Conservation (phyloP, 1,284 basidiomycete genomes). For the Phenoliferia sp. region DNA sequence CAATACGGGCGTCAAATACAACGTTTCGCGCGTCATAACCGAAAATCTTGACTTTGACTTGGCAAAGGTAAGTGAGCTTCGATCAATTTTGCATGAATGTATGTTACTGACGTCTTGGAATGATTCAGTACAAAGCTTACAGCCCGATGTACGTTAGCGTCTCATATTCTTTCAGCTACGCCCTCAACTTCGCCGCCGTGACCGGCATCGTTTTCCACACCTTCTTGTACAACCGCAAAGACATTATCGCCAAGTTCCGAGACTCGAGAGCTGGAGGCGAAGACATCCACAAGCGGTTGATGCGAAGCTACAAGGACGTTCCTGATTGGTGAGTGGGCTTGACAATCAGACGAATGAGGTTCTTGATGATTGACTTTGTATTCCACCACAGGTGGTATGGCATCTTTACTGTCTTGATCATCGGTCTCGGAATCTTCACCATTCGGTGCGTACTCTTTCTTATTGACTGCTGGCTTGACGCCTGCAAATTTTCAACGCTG, state of each 20-base stretch:
- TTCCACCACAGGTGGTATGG: constrained; percentile 57
- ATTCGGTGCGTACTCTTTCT: constrained; percentile 44
- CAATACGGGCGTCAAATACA: constrained; percentile 70
- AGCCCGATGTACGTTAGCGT: constrained; percentile 85
- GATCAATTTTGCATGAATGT: constrained; percentile 50
- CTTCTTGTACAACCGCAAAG: constrained; percentile 73
- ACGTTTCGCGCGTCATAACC: constrained; percentile 67
- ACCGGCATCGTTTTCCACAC: constrained; percentile 88
- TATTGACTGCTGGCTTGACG: no score
- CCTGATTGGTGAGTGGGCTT: constrained; percentile 74
- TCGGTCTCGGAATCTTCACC: constrained; percentile 66
- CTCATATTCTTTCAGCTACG: constrained; percentile 80
- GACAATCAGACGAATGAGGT: no score
- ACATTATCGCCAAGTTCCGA: constrained; percentile 67
- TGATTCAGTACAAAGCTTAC: constrained; percentile 61
- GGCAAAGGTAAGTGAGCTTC: constrained; percentile 51
- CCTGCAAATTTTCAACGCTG: neutral
- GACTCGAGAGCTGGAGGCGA: constrained; percentile 74
- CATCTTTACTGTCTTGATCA: constrained; percentile 60
- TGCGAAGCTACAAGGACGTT: constrained; percentile 88
- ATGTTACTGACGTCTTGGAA: neutral
- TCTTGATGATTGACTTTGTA: no score
- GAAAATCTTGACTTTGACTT: constrained; percentile 55
- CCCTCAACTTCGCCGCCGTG: constrained; percentile 76
- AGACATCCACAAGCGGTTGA: constrained; percentile 92